Conservation (phyloP, 805 yeast species). For the Candida sphagnicola region DNA sequence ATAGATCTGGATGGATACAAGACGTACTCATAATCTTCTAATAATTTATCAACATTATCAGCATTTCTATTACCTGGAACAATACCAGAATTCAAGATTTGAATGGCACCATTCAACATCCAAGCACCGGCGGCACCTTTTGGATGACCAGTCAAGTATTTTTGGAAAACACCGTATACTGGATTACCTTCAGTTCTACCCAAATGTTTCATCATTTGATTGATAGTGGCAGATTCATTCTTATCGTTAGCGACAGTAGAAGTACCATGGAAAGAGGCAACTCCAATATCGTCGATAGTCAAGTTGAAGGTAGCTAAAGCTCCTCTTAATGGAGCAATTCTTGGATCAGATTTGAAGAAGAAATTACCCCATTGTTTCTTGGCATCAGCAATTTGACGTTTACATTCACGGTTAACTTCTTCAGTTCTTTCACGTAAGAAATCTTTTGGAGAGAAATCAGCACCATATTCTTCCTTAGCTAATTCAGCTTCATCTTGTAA, state of each 20-base stretch:
- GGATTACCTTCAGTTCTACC: slow-evolving; percentile 99
- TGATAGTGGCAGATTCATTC: slow-evolving; percentile 91
- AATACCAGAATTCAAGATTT: slow-evolving; percentile 84
- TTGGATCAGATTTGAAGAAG: slow-evolving; percentile 85
- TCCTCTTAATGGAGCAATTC: slow-evolving; percentile 96
- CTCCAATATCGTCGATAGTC: slow-evolving; percentile 91
- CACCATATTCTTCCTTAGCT: slow-evolving; percentile 48
- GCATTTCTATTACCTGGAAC: slow-evolving; percentile 99
- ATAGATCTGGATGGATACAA: slow-evolving; percentile 92
- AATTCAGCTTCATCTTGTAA: slow-evolving; percentile 68
- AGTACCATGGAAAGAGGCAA: slow-evolving; percentile 99
- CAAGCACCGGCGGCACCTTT: slow-evolving; percentile 99
- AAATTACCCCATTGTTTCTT: slow-evolving; percentile 94
- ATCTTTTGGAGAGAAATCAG: slow-evolving; percentile 38
- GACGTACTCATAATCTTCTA: slow-evolving; percentile 83
- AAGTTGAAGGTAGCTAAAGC: slow-evolving; percentile 92
- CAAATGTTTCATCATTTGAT: slow-evolving; percentile 88
- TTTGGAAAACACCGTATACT: slow-evolving; percentile 97
- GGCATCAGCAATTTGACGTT: slow-evolving; percentile 81
- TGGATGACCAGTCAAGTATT: slow-evolving; percentile 98
- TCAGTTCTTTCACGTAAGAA: slow-evolving; percentile 81
- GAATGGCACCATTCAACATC: slow-evolving; percentile 99
- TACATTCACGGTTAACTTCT: slow-evolving; percentile 81
- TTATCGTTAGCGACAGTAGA: slow-evolving; percentile 98
- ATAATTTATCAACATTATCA: slow-evolving; percentile 82